These are phyloP conservation scores for Dichotomocladium elegans DNA, from an alignment of 371 early-diverging fungal species.

Conservation along the genomic window DNA sequence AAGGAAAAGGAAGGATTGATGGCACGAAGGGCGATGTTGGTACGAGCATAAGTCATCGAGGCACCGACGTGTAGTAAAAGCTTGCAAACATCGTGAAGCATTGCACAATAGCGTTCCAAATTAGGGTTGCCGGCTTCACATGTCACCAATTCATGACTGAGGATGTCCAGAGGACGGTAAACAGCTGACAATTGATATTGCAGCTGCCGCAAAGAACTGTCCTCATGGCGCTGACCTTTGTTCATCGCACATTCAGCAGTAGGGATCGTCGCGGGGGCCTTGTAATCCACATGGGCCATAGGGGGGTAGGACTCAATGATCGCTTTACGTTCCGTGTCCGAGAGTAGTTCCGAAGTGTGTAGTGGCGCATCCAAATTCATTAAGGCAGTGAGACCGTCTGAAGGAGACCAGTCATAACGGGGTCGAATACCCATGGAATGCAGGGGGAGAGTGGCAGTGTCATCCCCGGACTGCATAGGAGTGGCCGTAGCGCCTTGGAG, in stretches of 20 bases:
- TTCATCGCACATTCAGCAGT: conserved; percentile 1
- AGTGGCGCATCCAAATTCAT: too few relatives aligned
- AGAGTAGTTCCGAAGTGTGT: not conserved
- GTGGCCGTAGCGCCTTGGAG: too few relatives aligned
- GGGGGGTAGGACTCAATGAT: conserved; percentile 11
- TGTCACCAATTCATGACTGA: conserved; percentile 5
- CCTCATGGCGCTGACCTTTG: conserved; percentile 1
- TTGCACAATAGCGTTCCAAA: too few relatives aligned
- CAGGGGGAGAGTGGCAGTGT: too few relatives aligned
- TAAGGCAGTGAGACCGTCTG: not conserved
- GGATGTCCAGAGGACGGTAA: conserved; percentile 7
- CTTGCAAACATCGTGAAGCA: too few relatives aligned
- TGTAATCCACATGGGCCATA: not conserved
- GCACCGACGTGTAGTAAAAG: not conserved
- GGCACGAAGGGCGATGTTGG: conserved; percentile 11
- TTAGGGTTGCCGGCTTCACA: too few relatives aligned
- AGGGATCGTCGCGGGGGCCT: conserved; percentile 9
- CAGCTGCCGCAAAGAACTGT: conserved; percentile 2
- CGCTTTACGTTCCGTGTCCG: conserved; percentile 2
- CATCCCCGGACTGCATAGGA: too few relatives aligned
- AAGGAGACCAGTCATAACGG: conserved; percentile 1
- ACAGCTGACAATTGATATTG: conserved; percentile 15
- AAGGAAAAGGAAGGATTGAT: conserved; percentile 4
- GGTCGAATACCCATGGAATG: not conserved
- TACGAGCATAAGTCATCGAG: conserved; percentile 3